Conservation (phyloP, 1,284 basidiomycete genomes). For the Chondrostereum purpureum region DNA sequence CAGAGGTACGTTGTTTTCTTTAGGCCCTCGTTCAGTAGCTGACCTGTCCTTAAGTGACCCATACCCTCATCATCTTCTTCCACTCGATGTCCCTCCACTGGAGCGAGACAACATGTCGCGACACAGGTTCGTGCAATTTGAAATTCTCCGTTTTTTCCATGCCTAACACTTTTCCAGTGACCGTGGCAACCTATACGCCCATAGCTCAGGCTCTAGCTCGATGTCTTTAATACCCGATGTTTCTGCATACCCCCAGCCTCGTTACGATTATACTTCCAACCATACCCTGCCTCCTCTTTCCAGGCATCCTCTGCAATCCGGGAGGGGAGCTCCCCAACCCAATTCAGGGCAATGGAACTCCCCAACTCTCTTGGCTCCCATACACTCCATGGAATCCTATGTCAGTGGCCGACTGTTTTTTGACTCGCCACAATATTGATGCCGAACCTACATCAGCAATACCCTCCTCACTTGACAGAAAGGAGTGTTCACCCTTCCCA, state of each 20-base stretch:
- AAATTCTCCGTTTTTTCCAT: slow-evolving; percentile 6
- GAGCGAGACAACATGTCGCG: slow-evolving; percentile 39
- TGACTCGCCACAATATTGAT: no score
- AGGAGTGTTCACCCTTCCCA: slow-evolving; percentile 6
- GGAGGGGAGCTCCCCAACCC: no score
- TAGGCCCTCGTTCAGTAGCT: slow-evolving; percentile 6
- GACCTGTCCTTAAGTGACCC: slow-evolving; percentile 23
- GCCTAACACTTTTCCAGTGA: slow-evolving; percentile 20
- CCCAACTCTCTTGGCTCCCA: slow-evolving; percentile 28
- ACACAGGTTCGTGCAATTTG: slow-evolving; percentile 35
- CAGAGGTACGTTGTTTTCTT: slow-evolving; percentile 36
- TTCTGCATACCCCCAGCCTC: slow-evolving; percentile 40
- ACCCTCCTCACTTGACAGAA: background rate
- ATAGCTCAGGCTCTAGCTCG: slow-evolving; percentile 33
- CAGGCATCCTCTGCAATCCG: slow-evolving; percentile 31
- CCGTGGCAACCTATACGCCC: slow-evolving; percentile 31
- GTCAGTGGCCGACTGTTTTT: no score
- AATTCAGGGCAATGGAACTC: slow-evolving; percentile 41
- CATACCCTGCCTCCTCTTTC: slow-evolving; percentile 28
- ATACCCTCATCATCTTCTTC: slow-evolving; percentile 31
- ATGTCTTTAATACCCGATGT: slow-evolving; percentile 57
- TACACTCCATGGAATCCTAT: slow-evolving; percentile 46
- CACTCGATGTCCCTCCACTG: slow-evolving; percentile 28
- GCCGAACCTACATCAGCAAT: no score
- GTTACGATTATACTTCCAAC: slow-evolving; percentile 40